Evolutionary conservation across 2,329 filamentous ascomycete species (phyloP), one percentile per base, ranked within the genome.

Genomic region (Cercospora zeae-maydis): DNA sequence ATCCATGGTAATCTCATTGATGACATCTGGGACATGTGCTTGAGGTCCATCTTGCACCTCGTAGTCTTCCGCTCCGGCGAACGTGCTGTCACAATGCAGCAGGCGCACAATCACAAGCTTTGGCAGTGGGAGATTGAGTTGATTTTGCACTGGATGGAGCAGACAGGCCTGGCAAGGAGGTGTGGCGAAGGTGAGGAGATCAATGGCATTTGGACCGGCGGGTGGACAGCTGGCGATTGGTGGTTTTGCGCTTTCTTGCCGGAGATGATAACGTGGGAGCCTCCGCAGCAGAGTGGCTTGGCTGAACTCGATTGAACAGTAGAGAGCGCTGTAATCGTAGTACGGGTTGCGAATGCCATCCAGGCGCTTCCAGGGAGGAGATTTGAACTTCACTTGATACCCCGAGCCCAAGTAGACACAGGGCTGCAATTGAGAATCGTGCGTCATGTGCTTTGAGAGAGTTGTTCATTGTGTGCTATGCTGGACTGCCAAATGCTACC

Each of bases 111-210:
- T 31, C 84, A 85, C 0, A 79, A 84, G 11, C 71, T 90, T 1
- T 87, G 89, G 74, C 77, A 79, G 11, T 90, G 88, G 71, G 88
- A 91, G 74, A 81, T 85, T 10, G 77, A 81, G 63, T 67, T 87
- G 58, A 78, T 88, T 7, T 71, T 88, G 57, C 75, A 81, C 4
- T 91, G 88, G 88, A 83, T 84, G 3, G 78, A 78, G 63, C 67
- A 77, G 21, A 77, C 83, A 2, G 86, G 85, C 0, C 70, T 88
- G 1, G 70, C 88, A 8, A 75, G 76, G 61, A 74, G 76, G 57
- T 75, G 80, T 36, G 73, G 78, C 16, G 70, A 60, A 70, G 52
- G 77, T 75, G 52, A 72, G 75, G 55, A 81, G 30, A 61, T 59
- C 5, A 53, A 71, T 45, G 71, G 68, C 10, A 37, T 69, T 21